A percentile compares a stretch with the other conserved stretches of the same genome.
phyloP scores from a whole-genome alignment of 208 protist genomes.

The Blechomonas ayalai region DNA sequence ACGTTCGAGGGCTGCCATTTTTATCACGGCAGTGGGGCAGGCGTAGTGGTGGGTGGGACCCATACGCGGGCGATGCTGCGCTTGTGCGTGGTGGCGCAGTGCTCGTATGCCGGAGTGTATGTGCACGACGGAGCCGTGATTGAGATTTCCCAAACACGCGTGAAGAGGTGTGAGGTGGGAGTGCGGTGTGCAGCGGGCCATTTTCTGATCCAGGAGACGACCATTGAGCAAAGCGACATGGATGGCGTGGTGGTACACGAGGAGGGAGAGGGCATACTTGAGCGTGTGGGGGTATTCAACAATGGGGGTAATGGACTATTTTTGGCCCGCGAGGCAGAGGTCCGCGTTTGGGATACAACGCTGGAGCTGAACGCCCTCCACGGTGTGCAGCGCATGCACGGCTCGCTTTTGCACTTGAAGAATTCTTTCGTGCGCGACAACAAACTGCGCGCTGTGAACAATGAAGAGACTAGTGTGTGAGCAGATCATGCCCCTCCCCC shows the following conservation, averaged over 20 bases:
- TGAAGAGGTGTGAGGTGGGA: conserved; percentile 46
- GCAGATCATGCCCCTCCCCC: background rate
- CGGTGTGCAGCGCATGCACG: conserved; percentile 46
- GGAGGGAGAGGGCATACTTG: conserved; percentile 19
- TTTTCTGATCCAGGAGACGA: conserved; percentile 23
- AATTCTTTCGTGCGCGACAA: conserved; percentile 52
- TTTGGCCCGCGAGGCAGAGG: conserved; percentile 16
- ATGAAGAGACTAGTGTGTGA: conserved; percentile 3
- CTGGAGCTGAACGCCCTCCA: conserved; percentile 61
- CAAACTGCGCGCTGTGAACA: conserved; percentile 45
- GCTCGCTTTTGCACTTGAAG: conserved; percentile 36
- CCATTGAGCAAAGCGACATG: conserved; percentile 29
- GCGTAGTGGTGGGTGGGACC: conserved; percentile 20
- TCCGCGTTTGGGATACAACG: conserved; percentile 28
- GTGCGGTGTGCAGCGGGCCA: conserved; percentile 15
- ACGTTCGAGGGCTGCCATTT: conserved; percentile 51
- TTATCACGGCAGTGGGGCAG: conserved; percentile 40
- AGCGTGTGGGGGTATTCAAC: conserved; percentile 30
- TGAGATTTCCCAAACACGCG: conserved; percentile 21
- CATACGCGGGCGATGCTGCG: conserved; percentile 24
- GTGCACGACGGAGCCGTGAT: conserved; percentile 20
- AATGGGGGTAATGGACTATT: conserved; percentile 59
- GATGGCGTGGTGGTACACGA: conserved; percentile 55
- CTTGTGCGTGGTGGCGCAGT: conserved; percentile 47
- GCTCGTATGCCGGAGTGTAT: conserved; percentile 45